Evolutionary conservation across 2,329 filamentous ascomycete genomes (phyloP), one percentile per base, ranked within the genome.

Genomic region (Venturia asperata): DNA sequence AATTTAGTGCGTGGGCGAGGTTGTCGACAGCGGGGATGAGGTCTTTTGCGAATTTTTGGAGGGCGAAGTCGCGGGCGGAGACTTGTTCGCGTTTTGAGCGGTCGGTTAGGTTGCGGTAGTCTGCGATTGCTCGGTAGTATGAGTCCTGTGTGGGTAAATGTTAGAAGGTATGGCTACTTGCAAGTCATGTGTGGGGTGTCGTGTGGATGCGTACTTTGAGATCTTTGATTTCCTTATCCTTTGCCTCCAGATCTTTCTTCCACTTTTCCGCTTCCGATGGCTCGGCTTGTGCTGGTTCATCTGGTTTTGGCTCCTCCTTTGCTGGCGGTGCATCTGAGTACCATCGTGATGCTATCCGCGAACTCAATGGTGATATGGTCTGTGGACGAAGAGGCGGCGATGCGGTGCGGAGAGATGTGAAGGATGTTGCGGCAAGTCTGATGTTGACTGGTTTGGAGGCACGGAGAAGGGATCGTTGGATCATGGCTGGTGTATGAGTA

Each of bases 81-180:
- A 94, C 90, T 76, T 95, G 88, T 71, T 99, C 94, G 74, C 94
- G 91, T 76, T 88, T 85, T 55, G 91, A 96, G 74, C 94, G 91
- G 74, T 97, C 91, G 81, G 97, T 93, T 63, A 99, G 89, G 80
- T 97, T 99, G 76, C 91, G 91, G 85, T 95, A 97, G 73, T 99
- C 94, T 79, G 94, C 94, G 69, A 97, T 87, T 65, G 90, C 89
- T 75, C 94, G 93, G 68, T 97, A 85, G 78, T 92, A 95, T 81
- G 92, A 94, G 80, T 97, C 94, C 94, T 97, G 70, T 49, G 63
- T 67, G 10, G 30, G 2, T 42, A 9, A 6, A 11, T 15, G 19
- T 39, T 30, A 41, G 21, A 52, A 27, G 15, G 11, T 52, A 11
- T 42, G 0, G 65, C 58, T 30, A 43, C 43, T 63, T 49, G 42